Evolutionary conservation across 2,329 filamentous ascomycete genomes (phyloP).

Genomic region (Pseudogymnoascus sp.): DNA sequence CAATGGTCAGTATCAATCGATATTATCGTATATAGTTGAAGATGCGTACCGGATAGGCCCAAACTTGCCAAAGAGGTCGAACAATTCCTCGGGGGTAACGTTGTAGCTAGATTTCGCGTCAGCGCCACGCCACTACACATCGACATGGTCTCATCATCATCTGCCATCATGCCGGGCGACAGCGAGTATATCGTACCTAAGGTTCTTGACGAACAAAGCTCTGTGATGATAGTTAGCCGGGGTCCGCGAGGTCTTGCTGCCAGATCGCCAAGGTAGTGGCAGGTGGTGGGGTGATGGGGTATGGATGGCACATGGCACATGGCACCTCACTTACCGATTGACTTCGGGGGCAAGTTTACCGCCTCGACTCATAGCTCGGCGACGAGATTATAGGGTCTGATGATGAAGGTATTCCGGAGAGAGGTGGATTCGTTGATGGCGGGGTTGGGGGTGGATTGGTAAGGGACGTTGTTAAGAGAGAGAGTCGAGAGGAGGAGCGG

Average conservation of each 20-base stretch:
- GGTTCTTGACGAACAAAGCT: slow-evolving; percentile 99
- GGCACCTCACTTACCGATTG: slow-evolving; percentile 67
- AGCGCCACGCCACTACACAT: slow-evolving; percentile 46
- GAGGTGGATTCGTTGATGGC: slow-evolving; percentile 2
- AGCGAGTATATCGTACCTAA: slow-evolving; percentile 56
- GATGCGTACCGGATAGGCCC: slow-evolving; percentile 78
- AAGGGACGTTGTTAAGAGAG: background rate
- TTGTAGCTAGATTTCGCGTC: slow-evolving; percentile 64
- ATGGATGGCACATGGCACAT: background rate
- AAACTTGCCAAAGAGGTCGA: slow-evolving; percentile 97
- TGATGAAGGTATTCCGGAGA: slow-evolving; percentile 4
- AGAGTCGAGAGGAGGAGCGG: slow-evolving; percentile 1
- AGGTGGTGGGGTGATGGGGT: slow-evolving; percentile 13
- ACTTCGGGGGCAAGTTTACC: slow-evolving; percentile 98
- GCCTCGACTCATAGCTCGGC: slow-evolving; percentile 86
- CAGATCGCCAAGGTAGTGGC: background rate
- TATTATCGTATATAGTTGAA: background rate
- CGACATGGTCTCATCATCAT: slow-evolving; percentile 48
- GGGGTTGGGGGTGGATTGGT: background rate
- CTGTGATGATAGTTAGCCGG: slow-evolving; percentile 37
- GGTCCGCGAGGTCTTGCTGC: background rate
- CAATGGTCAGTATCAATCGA: slow-evolving; percentile 19
- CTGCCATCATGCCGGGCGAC: slow-evolving; percentile 44
- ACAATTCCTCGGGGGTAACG: slow-evolving; percentile 95
- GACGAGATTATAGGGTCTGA: slow-evolving; percentile 14